Evolutionary conservation across 2,329 filamentous ascomycete species (phyloP), one percentile per base, ranked within the genome.

Genomic region (Nemania serpens): DNA sequence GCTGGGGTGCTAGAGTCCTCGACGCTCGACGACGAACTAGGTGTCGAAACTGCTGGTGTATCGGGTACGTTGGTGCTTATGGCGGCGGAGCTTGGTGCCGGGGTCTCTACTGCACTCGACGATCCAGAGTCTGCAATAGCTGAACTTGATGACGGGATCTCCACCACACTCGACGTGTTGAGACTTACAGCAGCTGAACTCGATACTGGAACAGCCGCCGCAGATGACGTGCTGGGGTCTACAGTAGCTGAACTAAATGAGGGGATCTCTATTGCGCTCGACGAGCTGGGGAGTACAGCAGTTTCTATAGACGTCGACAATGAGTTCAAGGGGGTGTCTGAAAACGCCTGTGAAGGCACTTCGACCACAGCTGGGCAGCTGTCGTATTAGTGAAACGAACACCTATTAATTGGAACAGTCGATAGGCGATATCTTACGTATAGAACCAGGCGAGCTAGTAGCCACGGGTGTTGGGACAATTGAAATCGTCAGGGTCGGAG

Each of bases 231-330:
- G 36, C 45, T 54, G 9, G 57, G 25, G 25, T 42, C 45, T 36
- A 34, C 42, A 13, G 37, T 36, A n/a, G 51, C 48, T 3, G 56
- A 58, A 20, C 39, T 51, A 1, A 46, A 42, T 3, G 61, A 37
- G 18, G 51, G 18, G 13, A 17, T 11, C 13, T 18, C 42, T 34
- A 11, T 45, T 0, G 22, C 41, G 5, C 12, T 11, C 9, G 57
- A 55, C 25, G 45, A 45, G 34, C 59, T 59, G 18, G 61, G 20
- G 34, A 56, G 41, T 15, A 62, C 55, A 15, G 50, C 59, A 17
- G 62, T 58, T 12, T 59, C 39, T n/a, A 55, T 34, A 22, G 62
- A 60, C 20, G 62, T 57, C 18, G 56, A 42, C 13, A 33, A n/a
- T 11, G 55, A 20, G 11, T 15, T 18, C 3, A 45, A n/a, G 7